Evolutionary conservation across 2,329 filamentous ascomycete species (phyloP).

Genomic region (Saccharata proteae): DNA sequence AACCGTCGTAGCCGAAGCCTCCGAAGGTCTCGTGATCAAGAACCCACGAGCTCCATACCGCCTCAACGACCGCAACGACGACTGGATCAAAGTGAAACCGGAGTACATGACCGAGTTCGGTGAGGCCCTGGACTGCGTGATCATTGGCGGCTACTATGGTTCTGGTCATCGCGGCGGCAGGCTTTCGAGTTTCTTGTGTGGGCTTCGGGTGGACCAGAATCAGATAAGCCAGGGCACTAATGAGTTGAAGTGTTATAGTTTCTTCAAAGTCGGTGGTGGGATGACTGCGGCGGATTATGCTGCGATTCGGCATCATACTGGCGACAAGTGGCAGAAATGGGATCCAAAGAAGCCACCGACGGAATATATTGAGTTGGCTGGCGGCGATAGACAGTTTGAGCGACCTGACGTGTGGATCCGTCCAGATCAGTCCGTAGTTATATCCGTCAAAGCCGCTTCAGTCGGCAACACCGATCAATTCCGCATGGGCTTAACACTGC

Average conservation of each 20-base stretch:
- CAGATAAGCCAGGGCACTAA: constrained; percentile 44
- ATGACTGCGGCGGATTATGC: constrained; percentile 78
- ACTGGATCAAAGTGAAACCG: constrained; percentile 98
- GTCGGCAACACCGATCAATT: constrained; percentile 67
- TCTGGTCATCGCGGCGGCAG: constrained; percentile 72
- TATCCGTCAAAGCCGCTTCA: constrained; percentile 80
- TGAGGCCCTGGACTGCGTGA: constrained; percentile 77
- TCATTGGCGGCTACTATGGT: constrained; percentile 89
- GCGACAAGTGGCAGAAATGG: constrained; percentile 88
- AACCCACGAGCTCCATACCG: constrained; percentile 80
- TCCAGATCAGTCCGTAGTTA: constrained; percentile 72
- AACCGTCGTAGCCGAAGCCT: constrained; percentile 72
- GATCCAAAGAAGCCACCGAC: constrained; percentile 63
- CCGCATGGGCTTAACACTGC: constrained; percentile 61
- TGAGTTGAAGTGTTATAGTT: constrained; percentile 75
- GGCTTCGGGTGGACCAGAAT: constrained; percentile 61
- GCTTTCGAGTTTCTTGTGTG: constrained; percentile 82
- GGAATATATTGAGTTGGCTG: constrained; percentile 69
- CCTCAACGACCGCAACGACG: constrained; percentile 80
- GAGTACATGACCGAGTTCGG: constrained; percentile 98
- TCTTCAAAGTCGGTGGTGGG: constrained; percentile 96
- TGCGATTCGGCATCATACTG: constrained; percentile 67
- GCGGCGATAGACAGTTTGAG: constrained; percentile 63
- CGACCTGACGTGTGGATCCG: constrained; percentile 87
- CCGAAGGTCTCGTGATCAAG: constrained; percentile 86